Conservation (phyloP, 768 basidiomycete genomes). For the Clitopilus passeckerianus region DNA sequence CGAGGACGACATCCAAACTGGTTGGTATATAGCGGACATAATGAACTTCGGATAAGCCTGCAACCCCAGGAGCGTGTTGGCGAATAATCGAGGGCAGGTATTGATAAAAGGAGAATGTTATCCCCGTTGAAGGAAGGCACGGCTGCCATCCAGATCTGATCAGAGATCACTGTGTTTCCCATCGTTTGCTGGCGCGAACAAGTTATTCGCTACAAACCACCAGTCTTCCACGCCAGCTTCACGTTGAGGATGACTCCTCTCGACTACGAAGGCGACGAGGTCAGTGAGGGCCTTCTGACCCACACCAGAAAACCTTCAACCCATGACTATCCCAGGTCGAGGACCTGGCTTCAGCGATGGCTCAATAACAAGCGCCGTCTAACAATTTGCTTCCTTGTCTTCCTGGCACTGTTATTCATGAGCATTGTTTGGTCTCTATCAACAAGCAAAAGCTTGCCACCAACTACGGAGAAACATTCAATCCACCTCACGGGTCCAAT, state of each 20-base stretch:
- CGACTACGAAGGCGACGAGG: background rate
- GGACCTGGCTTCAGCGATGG: background rate
- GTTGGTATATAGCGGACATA: background rate
- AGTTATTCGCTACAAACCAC: no score
- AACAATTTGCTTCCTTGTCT: background rate
- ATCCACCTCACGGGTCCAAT: background rate
- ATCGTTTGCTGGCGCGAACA: background rate
- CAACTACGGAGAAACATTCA: background rate
- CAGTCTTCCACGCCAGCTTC: no score
- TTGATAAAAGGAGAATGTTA: no score
- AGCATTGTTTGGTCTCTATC: background rate
- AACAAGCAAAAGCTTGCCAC: background rate
- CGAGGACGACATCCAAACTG: background rate
- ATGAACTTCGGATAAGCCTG: background rate
- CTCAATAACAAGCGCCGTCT: background rate
- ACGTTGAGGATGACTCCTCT: background rate
- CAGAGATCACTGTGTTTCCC: background rate
- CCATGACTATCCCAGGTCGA: background rate
- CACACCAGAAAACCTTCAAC: background rate
- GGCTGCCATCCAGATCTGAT: background rate
- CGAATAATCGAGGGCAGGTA: no score
- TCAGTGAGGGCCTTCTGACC: background rate
- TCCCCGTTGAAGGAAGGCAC: no score
- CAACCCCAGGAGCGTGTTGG: background rate
- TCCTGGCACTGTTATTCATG: background rate